Evolutionary conservation across 2,329 filamentous ascomycete genomes (phyloP).

Genomic region (Incumbomyces delicatus): DNA sequence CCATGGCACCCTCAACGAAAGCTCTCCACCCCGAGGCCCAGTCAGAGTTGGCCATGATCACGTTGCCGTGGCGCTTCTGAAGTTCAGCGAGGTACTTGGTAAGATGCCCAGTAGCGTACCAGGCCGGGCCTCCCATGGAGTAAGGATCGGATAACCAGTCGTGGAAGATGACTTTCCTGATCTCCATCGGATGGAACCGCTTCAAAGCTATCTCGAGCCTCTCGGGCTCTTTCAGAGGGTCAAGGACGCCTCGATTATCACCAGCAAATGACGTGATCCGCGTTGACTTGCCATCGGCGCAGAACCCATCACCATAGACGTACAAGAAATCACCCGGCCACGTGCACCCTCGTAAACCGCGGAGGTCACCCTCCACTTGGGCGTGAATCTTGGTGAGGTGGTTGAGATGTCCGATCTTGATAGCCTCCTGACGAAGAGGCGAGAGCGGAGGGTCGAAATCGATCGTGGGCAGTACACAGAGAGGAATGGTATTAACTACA

Average conservation of each 20-base stretch:
- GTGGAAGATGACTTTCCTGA: conserved; percentile 10
- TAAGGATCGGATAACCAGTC: conserved; percentile 25
- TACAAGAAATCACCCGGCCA: too few relatives aligned
- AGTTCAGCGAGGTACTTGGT: conserved; percentile 21
- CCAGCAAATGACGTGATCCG: too few relatives aligned
- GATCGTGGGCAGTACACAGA: conserved; percentile 11
- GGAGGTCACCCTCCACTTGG: conserved; percentile 6
- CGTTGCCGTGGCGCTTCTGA: conserved; percentile 21
- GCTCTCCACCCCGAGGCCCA: conserved; percentile 28
- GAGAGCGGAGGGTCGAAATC: conserved; percentile 23
- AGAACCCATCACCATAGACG: too few relatives aligned
- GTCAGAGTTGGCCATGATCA: conserved; percentile 27
- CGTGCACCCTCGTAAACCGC: too few relatives aligned
- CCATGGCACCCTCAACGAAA: conserved; percentile 29
- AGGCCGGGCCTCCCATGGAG: conserved; percentile 24
- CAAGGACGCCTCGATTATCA: too few relatives aligned
- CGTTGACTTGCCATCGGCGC: too few relatives aligned
- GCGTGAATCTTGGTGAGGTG: conserved; percentile 24
- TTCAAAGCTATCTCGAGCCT: too few relatives aligned
- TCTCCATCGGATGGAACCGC: too few relatives aligned
- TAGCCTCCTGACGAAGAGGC: conserved; percentile 19
- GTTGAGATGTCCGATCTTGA: conserved; percentile 23
- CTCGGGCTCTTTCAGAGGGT: too few relatives aligned
- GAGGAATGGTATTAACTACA: conserved; percentile 3
- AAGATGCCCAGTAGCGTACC: background rate